Evolutionary conservation across 495 filamentous ascomycete species (phyloP).

Genomic region (Cairneyella variabilis): DNA sequence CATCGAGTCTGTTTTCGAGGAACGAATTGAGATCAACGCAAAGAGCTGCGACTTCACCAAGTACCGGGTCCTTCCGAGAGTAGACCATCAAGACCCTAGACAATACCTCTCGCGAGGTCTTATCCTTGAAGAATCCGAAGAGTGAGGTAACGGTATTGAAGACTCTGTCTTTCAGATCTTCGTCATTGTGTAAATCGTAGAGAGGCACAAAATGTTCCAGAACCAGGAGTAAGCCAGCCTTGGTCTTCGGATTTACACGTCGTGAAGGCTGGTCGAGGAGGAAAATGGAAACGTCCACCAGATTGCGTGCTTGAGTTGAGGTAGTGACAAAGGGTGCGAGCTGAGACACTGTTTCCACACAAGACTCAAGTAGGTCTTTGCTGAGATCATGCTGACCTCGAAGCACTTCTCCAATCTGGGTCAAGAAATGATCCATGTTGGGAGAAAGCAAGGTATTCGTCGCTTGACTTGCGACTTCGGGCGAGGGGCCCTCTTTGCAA

Average conservation of each 20-base stretch:
- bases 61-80: conserved; percentile 54
- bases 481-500: conserved; percentile 35
- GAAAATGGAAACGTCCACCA: conserved; percentile 72
- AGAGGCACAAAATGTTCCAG: conserved; percentile 71
- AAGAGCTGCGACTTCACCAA: conserved; percentile 61
- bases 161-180: conserved; percentile 51
- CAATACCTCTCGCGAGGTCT: conserved; percentile 64
- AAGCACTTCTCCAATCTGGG: conserved; percentile 62
- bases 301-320: conserved; percentile 62
- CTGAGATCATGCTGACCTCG: conserved; percentile 51
- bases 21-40: conserved; percentile 81
- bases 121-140: conserved; percentile 84
- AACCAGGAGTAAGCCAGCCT: conserved; percentile 71
- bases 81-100: conserved; percentile 69
- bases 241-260: conserved; percentile 76
- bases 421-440: conserved; percentile 65
- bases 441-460: conserved; percentile 60
- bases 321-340: conserved; percentile 71
- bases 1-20: conserved; percentile 60
- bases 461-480: conserved; percentile 56
- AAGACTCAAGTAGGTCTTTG: conserved; percentile 68
- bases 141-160: conserved; percentile 66
- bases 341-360: conserved; percentile 70
- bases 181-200: conserved; percentile 49
- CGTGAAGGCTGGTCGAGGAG: conserved; percentile 79